phyloP scores from a whole-genome alignment of 768 basidiomycete species.

The Pleurotus cornucopiae region DNA sequence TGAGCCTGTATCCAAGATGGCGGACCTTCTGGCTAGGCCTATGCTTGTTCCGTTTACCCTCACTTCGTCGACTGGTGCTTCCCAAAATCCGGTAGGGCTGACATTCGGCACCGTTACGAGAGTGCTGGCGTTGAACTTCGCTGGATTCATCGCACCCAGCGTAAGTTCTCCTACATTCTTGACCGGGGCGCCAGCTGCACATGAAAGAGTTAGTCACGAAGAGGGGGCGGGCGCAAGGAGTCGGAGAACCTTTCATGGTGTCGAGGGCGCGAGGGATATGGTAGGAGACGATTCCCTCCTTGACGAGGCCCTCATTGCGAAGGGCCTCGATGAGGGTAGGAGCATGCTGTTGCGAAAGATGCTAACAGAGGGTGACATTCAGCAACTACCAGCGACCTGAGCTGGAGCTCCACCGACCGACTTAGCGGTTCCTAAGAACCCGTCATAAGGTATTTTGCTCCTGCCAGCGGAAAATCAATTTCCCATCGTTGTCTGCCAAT shows the following conservation, averaged over 20 bases:
- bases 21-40: constrained; percentile 43
- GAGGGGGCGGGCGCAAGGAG: background rate
- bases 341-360: constrained; percentile 49
- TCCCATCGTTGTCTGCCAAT: background rate
- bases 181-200: constrained; percentile 10
- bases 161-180: constrained; percentile 58
- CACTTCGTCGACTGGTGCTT: constrained; percentile 45
- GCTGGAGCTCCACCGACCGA: constrained; percentile 12
- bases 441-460: constrained; percentile 41
- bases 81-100: constrained; percentile 60
- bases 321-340: constrained; percentile 58
- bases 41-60: constrained; percentile 41
- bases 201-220: background rate
- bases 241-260: constrained; percentile 11
- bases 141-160: constrained; percentile 51
- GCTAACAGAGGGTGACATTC: constrained; percentile 19
- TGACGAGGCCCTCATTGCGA: constrained; percentile 42
- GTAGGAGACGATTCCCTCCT: constrained; percentile 55
- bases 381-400: background rate
- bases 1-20: constrained; percentile 46
- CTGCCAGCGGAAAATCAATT: constrained; percentile 1
- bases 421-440: constrained; percentile 46
- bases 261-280: constrained; percentile 63
- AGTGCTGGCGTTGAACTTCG: constrained; percentile 46
- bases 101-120: constrained; percentile 48